Conservation (phyloP, 2,329 filamentous ascomycete genomes). For the Dactylonectria macrodidyma region DNA sequence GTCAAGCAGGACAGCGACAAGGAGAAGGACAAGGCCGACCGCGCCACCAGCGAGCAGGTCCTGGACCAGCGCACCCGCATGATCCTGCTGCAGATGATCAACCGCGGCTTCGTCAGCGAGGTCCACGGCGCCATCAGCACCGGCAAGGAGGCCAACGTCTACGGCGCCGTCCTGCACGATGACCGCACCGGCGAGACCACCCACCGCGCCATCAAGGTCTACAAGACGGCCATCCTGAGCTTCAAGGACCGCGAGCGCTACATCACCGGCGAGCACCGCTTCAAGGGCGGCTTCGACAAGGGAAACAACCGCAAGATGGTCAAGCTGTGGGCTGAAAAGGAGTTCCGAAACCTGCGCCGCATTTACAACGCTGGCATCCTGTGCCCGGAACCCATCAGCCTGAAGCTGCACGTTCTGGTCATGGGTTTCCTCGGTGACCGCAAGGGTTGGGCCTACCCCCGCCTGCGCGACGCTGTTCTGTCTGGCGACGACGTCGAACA, state of each 20-base stretch:
- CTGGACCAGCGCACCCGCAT: slow-evolving; percentile 94
- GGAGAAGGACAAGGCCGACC: slow-evolving; percentile 90
- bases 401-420: slow-evolving; percentile 94
- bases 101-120: slow-evolving; percentile 88
- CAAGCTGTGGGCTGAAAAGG: slow-evolving; percentile 98
- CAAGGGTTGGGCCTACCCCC: slow-evolving; percentile 89
- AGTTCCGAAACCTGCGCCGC: slow-evolving; percentile 92
- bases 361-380: slow-evolving; percentile 89
- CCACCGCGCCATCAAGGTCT: slow-evolving; percentile 96
- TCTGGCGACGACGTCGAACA: slow-evolving; percentile 76
- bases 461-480: slow-evolving; percentile 88
- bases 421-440: slow-evolving; percentile 94
- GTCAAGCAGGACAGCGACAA: slow-evolving; percentile 67
- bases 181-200: slow-evolving; percentile 67
- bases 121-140: slow-evolving; percentile 96
- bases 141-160: slow-evolving; percentile 98
- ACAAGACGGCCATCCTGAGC: slow-evolving; percentile 97
- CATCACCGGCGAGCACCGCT: slow-evolving; percentile 93
- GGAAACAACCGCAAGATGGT: slow-evolving; percentile 97
- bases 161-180: slow-evolving; percentile 83
- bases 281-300: slow-evolving; percentile 93
- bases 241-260: slow-evolving; percentile 99
- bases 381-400: slow-evolving; percentile 88
- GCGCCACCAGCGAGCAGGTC: slow-evolving; percentile 95
- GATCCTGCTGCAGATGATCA: slow-evolving; percentile 97